Evolutionary conservation across 2,329 filamentous ascomycete species (phyloP).

Genomic region (Fusarium kyushuense): DNA sequence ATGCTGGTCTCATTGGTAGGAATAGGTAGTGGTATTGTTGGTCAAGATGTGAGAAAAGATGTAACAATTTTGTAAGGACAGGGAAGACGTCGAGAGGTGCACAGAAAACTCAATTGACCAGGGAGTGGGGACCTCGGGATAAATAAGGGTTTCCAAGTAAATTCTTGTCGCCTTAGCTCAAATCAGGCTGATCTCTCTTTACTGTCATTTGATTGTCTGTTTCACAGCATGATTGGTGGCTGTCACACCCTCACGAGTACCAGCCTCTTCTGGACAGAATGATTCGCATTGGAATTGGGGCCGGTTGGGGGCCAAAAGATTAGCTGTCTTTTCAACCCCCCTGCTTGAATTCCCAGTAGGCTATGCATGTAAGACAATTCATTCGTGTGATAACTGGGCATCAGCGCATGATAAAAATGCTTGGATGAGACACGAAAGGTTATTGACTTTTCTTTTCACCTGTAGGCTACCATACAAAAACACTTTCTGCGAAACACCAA

Average conservation of each 20-base stretch:
- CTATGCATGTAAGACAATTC: background rate
- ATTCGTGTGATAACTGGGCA: no score
- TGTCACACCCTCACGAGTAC: no score
- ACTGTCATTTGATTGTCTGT: no score
- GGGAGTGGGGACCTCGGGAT: background rate
- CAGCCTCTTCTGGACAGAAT: no score
- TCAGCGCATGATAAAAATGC: background rate
- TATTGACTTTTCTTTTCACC: background rate
- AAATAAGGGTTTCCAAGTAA: background rate
- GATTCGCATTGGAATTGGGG: background rate
- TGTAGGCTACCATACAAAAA: background rate
- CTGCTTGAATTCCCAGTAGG: background rate
- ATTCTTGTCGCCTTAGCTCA: no score
- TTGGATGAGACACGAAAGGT: background rate
- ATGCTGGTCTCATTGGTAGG: background rate
- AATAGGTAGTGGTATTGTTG: background rate
- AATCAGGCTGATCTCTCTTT: no score
- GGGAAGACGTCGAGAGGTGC: background rate
- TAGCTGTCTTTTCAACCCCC: background rate
- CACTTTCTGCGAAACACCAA: background rate
- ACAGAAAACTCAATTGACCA: background rate
- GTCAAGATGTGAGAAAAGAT: background rate
- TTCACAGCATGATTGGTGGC: background rate
- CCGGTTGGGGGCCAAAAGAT: background rate
- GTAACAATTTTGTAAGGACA: background rate